A percentile compares a stretch with the other conserved stretches of the same genome.
Conservation (phyloP, 2,329 filamentous ascomycete genomes). For the Tolypocladium pustulatum region DNA sequence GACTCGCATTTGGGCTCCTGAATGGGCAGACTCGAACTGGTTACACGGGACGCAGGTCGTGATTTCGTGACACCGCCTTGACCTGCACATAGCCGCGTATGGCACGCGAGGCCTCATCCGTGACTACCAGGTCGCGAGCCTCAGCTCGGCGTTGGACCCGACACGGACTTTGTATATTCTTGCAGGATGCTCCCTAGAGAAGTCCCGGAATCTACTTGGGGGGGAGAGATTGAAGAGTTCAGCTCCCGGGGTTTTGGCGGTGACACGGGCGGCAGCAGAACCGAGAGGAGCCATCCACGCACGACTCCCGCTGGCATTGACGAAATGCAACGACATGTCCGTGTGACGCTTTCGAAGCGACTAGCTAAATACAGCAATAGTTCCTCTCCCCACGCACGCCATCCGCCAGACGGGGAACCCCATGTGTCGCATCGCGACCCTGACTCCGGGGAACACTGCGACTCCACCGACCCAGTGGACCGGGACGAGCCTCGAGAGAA, state of each 20-base stretch:
- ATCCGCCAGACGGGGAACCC: neutral
- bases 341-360: neutral
- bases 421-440: neutral
- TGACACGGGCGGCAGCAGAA: neutral
- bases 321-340: neutral
- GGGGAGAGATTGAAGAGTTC: neutral
- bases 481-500: neutral
- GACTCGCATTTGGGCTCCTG: neutral
- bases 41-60: neutral
- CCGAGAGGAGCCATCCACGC: neutral
- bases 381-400: neutral
- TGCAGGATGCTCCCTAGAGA: neutral
- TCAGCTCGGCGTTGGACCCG: neutral
- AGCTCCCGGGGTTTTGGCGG: neutral
- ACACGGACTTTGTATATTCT: no score
- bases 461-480: conserved; percentile 1
- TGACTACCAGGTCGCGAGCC: neutral
- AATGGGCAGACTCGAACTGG: neutral
- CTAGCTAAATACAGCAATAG: neutral
- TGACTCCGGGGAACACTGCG: neutral
- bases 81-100: conserved; percentile 1
- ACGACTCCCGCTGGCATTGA: neutral
- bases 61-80: neutral
- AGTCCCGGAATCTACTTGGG: neutral
- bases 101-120: neutral